Base-by-base conservation (phyloP, 1,284 basidiomycete genomes). In the Xerocomus amazonicus region DNA sequence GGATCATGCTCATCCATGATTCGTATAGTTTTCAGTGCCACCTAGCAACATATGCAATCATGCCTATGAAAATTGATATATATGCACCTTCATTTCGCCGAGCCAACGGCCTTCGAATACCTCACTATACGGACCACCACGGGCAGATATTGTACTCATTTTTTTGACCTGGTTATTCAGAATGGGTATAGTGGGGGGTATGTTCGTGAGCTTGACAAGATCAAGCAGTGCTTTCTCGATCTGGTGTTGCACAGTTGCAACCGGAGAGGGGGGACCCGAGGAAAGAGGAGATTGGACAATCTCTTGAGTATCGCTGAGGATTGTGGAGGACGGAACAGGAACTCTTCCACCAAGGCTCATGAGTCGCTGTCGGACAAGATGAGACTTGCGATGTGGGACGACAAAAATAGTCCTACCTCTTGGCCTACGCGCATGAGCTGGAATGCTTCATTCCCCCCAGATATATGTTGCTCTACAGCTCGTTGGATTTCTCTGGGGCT, bases 101-200 rank as follows among this genome's bases (percentile, higher is more conserved):
- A 82, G 58, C 80, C 79, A 82, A 17, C 55, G 63, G 9, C 80
- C 81, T 48, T 69, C 58, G 65, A 69, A 81, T 33, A 82, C 70
- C 49, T 80, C 73, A 55, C 74, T 78, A 53, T 76, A 76, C 14
- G 68, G 68, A 17, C 80, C 79, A 41, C 74, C 75, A 28, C 73
- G 72, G 41, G 74, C 56, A 10, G 76, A 59, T n/a, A 69, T 48
- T 6, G 72, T 58, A 0, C 48, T 43, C 2, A 27, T 27, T 47
- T 67, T 75, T 32, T 53, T 67, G 4, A 82, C 70, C 59, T 82
- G 78, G 17, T 76, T 75, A 43, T 80, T 65, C 38, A 82, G 58
- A 19, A 70, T 56, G 46, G 76, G 78, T 19, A 80, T 70, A 10
- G 71, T 68, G 4, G 79, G 81, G 9, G 73, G 73, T 32, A 80